Conservation (phyloP, 352 stramenopile genomes). For the Elongisporangium undulatum region DNA sequence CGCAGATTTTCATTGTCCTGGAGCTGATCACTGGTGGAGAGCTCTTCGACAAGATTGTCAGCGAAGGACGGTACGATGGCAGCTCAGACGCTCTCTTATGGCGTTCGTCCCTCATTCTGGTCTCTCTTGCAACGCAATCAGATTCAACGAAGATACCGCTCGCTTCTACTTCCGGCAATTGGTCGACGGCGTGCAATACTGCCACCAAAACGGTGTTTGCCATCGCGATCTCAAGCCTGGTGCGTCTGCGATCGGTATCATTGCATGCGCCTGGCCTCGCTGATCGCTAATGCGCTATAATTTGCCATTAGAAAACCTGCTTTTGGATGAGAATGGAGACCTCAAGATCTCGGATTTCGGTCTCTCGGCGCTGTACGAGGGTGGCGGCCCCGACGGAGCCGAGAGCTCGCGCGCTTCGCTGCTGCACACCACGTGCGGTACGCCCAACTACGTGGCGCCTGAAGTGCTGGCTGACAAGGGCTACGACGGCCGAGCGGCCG, state of each 20-base stretch:
- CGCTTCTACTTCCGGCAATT: conserved; percentile 99
- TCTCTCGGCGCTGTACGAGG: conserved; percentile 92
- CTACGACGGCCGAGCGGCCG: conserved; percentile 90
- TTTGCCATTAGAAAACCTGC: conserved; percentile 84
- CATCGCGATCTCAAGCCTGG: conserved; percentile 96
- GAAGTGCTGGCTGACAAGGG: conserved; percentile 93
- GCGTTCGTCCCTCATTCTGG: conserved; percentile 7
- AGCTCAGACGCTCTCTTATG: conserved; percentile 7
- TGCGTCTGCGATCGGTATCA: conserved; percentile 9
- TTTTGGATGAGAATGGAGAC: conserved; percentile 95
- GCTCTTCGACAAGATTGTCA: conserved; percentile 97
- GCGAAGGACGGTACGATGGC: conserved; percentile 68
- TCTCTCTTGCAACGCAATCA: conserved; percentile 7
- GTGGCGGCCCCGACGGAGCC: conserved; percentile 61
- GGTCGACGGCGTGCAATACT: conserved; percentile 96
- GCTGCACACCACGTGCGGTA: conserved; percentile 95
- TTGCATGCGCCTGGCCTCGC: not conserved
- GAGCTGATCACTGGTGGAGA: conserved; percentile 90
- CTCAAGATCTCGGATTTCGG: conserved; percentile 99
- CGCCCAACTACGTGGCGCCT: conserved; percentile 95
- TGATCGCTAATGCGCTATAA: not conserved
- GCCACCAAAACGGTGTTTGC: conserved; percentile 96
- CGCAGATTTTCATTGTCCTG: conserved; percentile 95
- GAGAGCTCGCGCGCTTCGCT: conserved; percentile 88
- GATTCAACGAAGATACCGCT: conserved; percentile 95